phyloP scores from a whole-genome alignment of 176 grass and related monocot genomes.

The Metroxylon sagu region DNA sequence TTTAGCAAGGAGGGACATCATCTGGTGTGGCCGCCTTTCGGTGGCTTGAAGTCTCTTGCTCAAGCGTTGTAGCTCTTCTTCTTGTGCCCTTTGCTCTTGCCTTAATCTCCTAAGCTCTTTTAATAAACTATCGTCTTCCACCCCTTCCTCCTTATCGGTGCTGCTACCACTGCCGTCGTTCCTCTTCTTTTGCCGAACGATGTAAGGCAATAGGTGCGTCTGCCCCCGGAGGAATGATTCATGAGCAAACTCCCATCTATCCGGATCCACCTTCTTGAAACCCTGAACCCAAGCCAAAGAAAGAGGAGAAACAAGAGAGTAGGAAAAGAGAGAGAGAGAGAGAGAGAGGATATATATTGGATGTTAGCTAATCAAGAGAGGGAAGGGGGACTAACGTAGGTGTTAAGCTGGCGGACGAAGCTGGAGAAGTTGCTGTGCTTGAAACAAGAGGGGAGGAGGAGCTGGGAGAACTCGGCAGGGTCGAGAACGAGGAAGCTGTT shows the following conservation, averaged over 20 bases:
- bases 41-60: constrained; percentile 45
- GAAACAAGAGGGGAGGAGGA: constrained; percentile 58
- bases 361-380: neutral
- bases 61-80: constrained; percentile 54
- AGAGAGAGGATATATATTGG: no score
- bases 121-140: constrained; percentile 11
- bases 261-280: constrained; percentile 68
- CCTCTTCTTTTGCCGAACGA: constrained; percentile 41
- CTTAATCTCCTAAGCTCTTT: constrained; percentile 39
- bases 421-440: constrained; percentile 36
- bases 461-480: constrained; percentile 40
- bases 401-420: constrained; percentile 27
- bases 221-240: constrained; percentile 55
- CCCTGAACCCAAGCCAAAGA: constrained; percentile 24
- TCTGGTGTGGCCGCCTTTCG: constrained; percentile 41
- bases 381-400: neutral
- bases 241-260: constrained; percentile 76
- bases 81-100: constrained; percentile 44
- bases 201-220: constrained; percentile 42
- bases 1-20: constrained; percentile 47
- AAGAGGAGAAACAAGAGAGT: no score
- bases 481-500: constrained; percentile 70
- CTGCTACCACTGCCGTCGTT: neutral
- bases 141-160: neutral
- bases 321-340: no score